Conservation (phyloP, 2,329 filamentous ascomycete species). For the Pyricularia pennisetigena region DNA sequence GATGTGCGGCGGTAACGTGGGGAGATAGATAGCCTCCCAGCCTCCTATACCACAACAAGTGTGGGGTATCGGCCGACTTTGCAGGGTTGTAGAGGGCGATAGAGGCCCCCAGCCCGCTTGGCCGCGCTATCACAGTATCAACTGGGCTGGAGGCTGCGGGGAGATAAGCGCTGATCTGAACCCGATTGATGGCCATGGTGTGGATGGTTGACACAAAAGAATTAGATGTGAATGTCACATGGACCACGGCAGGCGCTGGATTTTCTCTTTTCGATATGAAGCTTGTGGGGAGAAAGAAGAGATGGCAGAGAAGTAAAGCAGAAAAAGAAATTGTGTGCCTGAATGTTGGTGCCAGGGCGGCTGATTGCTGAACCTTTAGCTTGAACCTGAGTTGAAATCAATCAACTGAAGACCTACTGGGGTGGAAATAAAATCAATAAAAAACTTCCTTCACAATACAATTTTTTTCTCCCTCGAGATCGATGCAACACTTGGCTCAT, state of each 20-base stretch:
- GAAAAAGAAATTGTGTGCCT: not conserved
- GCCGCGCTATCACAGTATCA: not conserved
- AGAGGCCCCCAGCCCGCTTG: not conserved
- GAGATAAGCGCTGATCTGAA: not conserved
- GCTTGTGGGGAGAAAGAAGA: not conserved
- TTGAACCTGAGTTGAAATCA: not conserved
- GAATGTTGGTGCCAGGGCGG: not conserved
- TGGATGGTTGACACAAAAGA: not conserved
- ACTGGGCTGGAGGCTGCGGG: not conserved
- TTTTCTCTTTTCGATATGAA: not conserved
- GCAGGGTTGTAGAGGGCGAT: not conserved
- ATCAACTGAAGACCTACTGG: not conserved
- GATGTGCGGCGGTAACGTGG: not conserved
- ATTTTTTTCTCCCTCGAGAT: not conserved
- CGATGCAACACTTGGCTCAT: not conserved
- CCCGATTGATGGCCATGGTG: not conserved
- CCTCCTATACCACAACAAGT: not conserved
- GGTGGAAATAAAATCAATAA: no score
- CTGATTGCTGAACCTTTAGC: not conserved
- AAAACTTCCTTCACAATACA: no score
- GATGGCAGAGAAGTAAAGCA: not conserved
- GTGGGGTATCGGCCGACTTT: not conserved
- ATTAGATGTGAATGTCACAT: not conserved
- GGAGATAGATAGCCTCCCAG: not conserved
- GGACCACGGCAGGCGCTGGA: not conserved